A percentile compares a stretch with the other conserved stretches of the same genome.
Conservation (phyloP, 73 alveolate genomes). For the Paraurostyla sp. region DNA sequence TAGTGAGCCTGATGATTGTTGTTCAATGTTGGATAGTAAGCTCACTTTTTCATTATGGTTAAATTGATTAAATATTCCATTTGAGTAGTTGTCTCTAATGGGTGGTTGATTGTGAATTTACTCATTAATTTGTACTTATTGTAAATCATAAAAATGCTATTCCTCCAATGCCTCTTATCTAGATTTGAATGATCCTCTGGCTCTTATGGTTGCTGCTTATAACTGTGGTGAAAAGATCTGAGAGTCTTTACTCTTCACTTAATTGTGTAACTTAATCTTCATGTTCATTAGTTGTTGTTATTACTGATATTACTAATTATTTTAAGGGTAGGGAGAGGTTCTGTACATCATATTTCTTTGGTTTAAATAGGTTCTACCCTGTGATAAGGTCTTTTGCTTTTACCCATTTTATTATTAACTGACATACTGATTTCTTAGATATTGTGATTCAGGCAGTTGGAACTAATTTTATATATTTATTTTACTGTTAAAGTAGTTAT, state of each 20-base stretch:
- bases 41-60: too few species aligned
- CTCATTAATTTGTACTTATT: background rate
- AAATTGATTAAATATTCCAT: too few species aligned
- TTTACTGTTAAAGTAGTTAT: background rate
- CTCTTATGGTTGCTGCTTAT: background rate
- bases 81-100: too few species aligned
- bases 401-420: background rate
- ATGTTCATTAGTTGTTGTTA: background rate
- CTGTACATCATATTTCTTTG: background rate
- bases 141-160: too few species aligned
- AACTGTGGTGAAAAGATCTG: background rate
- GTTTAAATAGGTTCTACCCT: background rate
- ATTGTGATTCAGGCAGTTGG: background rate
- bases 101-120: background rate
- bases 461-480: background rate
- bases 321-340: background rate
- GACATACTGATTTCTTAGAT: background rate
- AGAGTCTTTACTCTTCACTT: background rate
- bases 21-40: too few species aligned
- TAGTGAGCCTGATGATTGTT: too few species aligned
- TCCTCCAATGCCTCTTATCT: background rate
- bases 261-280: background rate
- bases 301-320: background rate
- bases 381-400: background rate
- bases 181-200: conserved; percentile 26